These are phyloP conservation scores for Camelina laxa DNA, from an alignment of 345 rosid genomes.

Conservation along the genomic window DNA sequence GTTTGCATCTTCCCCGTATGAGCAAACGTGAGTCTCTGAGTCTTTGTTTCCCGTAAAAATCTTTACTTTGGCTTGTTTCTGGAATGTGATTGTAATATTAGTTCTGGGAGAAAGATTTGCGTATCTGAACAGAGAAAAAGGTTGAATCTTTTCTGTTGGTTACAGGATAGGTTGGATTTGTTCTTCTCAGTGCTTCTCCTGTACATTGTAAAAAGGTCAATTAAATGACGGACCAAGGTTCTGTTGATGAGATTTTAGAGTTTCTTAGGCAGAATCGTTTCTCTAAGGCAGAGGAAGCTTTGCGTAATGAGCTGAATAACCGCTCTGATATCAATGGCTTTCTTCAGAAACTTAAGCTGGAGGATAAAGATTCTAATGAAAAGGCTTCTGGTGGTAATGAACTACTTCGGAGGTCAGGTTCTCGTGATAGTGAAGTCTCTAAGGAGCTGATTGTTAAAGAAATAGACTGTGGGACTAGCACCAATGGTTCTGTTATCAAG, in stretches of 20 bases:
- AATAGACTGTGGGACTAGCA: conserved; percentile 72
- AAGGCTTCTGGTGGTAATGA: conserved; percentile 36
- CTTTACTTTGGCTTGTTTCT: conserved; percentile 20
- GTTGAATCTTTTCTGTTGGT: conserved; percentile 18
- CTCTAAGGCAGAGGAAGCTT: conserved; percentile 93
- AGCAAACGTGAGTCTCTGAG: conserved; percentile 45
- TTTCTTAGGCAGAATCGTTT: conserved; percentile 78
- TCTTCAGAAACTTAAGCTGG: conserved; percentile 64
- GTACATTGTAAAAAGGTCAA: conserved; percentile 41
- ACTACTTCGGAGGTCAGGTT: conserved; percentile 47
- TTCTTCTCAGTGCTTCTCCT: conserved; percentile 40
- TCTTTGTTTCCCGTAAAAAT: conserved; percentile 17
- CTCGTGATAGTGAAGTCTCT: conserved; percentile 59
- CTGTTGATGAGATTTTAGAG: conserved; percentile 78
- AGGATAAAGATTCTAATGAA: conserved; percentile 56
- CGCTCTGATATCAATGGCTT: conserved; percentile 78
- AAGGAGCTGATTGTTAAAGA: conserved; percentile 92
- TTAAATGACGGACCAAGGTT: conserved; percentile 67
- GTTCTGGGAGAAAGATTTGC: conserved; percentile 5
- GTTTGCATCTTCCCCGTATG: conserved; percentile 28
- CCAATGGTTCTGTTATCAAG: conserved; percentile 66
- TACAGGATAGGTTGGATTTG: conserved; percentile 48
- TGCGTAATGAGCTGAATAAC: conserved; percentile 77
- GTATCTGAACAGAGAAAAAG: conserved; percentile 2
- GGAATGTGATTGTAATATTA: conserved; percentile 32